phyloP scores from a whole-genome alignment of 176 grass and related monocot genomes.

The Metroxylon sagu region DNA sequence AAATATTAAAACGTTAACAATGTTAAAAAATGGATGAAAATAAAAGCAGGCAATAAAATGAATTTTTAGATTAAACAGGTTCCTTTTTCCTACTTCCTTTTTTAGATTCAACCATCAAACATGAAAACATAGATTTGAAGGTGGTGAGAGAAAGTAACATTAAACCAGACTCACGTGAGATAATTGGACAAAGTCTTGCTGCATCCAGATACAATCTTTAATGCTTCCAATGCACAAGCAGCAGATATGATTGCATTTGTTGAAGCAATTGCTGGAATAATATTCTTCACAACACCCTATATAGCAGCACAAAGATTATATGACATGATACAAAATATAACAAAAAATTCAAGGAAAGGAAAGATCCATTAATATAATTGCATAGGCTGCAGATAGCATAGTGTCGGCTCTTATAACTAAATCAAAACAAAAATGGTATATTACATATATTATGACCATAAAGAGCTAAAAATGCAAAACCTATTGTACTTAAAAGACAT shows the following conservation, averaged over 20 bases:
- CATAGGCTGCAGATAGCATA: no score
- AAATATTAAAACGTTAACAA: no score
- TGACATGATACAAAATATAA: background rate
- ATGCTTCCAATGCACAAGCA: slow-evolving; percentile 88
- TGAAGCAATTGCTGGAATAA: slow-evolving; percentile 97
- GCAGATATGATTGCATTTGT: slow-evolving; percentile 96
- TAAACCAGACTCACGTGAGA: slow-evolving; percentile 58
- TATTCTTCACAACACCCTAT: slow-evolving; percentile 97
- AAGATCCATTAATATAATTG: background rate
- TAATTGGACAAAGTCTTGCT: slow-evolving; percentile 98
- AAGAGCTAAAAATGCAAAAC: no score
- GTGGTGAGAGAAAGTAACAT: slow-evolving; percentile 7
- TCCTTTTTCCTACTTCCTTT: no score
- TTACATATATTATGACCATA: no score
- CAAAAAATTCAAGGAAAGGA: background rate
- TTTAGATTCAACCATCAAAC: background rate
- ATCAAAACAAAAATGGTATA: no score
- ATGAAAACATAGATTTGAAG: background rate
- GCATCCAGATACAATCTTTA: slow-evolving; percentile 94
- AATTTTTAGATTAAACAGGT: no score
- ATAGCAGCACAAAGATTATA: slow-evolving; percentile 1
- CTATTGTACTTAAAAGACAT: no score
- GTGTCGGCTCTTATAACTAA: no score
- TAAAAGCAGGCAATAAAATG: no score
- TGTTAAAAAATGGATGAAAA: no score